Conservation (phyloP, 2,329 filamentous ascomycete genomes). For the Pyricularia sp. region DNA sequence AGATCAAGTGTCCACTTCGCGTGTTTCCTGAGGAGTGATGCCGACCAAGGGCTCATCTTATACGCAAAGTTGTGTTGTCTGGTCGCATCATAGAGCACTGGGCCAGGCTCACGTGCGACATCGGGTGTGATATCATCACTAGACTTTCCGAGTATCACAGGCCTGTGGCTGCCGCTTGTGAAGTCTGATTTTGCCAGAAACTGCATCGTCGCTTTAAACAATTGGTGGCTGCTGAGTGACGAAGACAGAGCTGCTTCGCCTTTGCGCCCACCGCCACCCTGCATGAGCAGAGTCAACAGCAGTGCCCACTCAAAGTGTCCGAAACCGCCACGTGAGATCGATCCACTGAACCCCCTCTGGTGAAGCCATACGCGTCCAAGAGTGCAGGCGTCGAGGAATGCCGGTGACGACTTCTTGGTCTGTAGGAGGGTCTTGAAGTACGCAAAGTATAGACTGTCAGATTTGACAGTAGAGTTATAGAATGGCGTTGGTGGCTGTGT, state of each 20-base stretch:
- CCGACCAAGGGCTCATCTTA: conserved; percentile 85
- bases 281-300: conserved; percentile 67
- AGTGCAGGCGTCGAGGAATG: conserved; percentile 72
- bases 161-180: conserved; percentile 35
- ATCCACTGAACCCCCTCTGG: conserved; percentile 67
- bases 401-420: conserved; percentile 54
- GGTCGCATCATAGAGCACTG: conserved; percentile 65
- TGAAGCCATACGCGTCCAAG: conserved; percentile 81
- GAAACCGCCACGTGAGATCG: conserved; percentile 67
- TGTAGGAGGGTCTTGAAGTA: conserved; percentile 66
- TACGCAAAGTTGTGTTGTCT: conserved; percentile 71
- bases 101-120: conserved; percentile 31
- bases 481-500: conserved; percentile 51
- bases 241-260: conserved; percentile 56
- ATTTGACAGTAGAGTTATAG: conserved; percentile 77
- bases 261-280: conserved; percentile 55
- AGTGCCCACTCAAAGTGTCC: conserved; percentile 84
- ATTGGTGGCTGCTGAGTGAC: conserved; percentile 78
- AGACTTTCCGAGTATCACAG: conserved; percentile 36
- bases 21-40: conserved; percentile 57
- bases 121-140: conserved; percentile 18
- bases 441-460: conserved; percentile 57
- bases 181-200: conserved; percentile 68
- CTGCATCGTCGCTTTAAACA: conserved; percentile 91
- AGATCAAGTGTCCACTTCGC: conserved; percentile 62